Base-by-base conservation (phyloP, 139 green algal species). In the Chlamydomonas incerta region DNA sequence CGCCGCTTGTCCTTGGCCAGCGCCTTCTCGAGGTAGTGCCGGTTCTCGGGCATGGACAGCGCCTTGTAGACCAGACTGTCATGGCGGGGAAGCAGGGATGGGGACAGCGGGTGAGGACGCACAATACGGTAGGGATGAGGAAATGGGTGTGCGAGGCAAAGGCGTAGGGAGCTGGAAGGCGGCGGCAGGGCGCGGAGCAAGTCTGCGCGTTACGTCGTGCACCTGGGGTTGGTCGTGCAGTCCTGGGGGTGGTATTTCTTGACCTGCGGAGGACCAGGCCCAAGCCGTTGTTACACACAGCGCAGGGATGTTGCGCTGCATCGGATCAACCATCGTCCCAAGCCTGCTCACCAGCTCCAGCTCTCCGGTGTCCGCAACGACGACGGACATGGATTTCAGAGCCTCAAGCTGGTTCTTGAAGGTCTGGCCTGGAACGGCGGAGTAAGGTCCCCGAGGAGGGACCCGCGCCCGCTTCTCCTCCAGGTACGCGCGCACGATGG, bases 211-310 rank as follows among this genome's bases (percentile, higher is more conserved):
- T 26, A 60, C 73, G n/a, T n/a, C n/a, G n/a, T n/a, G 28, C 68
- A 88, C 93, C 88, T 94, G 35, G 95, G 95, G 85, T 98, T 98
- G 17, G 95, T 98, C 33, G 95, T 98, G 89, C 90, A 95, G 76
- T 98, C 95, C 47, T 87, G 41, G 15, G 74, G 74, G 26, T 57
- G 35, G 65, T 81, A 87, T 72, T 89, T 88, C 81, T 91, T 93
- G 31, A 98, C 96, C 4, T 29, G 10, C 21, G 10, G 15, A 24
- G 21, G 46, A 34, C 21, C 91, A 58, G 0, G 94, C 93, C 37
- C 90, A 91, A 89, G 91, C 96, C n/a, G n/a, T n/a, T n/a, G n/a
- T n/a, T n/a, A n/a, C n/a, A n/a, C n/a, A n/a, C n/a, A n/a, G n/a
- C n/a, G n/a, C n/a, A n/a, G n/a, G n/a, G n/a, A n/a, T n/a, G n/a